Evolutionary conservation across 345 rosid genomes (phyloP).

Genomic region (Zanthoxylum bungeanum): DNA sequence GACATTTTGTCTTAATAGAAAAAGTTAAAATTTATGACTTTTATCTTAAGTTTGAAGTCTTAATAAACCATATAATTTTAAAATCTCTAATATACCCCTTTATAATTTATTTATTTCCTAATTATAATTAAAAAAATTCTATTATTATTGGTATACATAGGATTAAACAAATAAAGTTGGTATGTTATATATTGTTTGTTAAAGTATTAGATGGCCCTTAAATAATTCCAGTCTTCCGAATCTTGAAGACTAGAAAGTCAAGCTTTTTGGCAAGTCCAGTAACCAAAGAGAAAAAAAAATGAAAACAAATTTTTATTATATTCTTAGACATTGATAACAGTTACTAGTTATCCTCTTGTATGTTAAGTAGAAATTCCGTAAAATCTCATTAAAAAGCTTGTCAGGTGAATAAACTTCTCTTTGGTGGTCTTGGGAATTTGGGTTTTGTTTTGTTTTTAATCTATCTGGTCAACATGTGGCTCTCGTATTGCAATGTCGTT

Average conservation of each 20-base stretch:
- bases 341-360: neutral
- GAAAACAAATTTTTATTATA: neutral
- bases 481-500: neutral
- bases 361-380: neutral
- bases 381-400: neutral
- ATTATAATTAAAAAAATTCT: no score
- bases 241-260: neutral
- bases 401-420: neutral
- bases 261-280: neutral
- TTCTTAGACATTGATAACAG: neutral
- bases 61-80: no score
- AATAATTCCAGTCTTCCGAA: neutral
- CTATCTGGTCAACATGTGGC: neutral
- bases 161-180: no score
- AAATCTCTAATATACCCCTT: no score
- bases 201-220: no score
- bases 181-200: no score
- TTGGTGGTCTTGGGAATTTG: neutral
- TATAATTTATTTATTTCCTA: no score
- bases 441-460: conserved; percentile 8
- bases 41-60: no score
- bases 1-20: no score
- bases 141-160: no score
- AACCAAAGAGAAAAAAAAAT: neutral
- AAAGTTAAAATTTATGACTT: no score